A percentile compares a stretch with the other conserved stretches of the same genome.
These are phyloP conservation scores for Apiospora saccharicola DNA, from an alignment of 2,329 filamentous ascomycete genomes.

Conservation along the genomic window DNA sequence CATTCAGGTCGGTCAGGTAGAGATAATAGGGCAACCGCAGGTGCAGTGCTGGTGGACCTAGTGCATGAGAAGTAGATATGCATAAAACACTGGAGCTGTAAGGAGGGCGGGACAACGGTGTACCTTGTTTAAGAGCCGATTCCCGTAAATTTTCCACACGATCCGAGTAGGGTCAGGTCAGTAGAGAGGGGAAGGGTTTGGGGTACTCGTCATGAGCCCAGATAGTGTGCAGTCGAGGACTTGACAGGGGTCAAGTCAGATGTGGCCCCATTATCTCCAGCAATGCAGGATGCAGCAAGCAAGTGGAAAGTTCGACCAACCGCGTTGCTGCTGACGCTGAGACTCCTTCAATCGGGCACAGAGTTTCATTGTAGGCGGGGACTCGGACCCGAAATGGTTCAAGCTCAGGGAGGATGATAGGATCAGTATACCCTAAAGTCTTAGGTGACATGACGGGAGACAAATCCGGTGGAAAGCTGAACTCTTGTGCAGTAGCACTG, in stretches of 20 bases:
- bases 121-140: slow-evolving; percentile 15
- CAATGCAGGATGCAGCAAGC: slow-evolving; percentile 20
- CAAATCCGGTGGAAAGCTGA: slow-evolving; percentile 10
- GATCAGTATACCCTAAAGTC: slow-evolving; percentile 17
- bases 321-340: slow-evolving; percentile 15
- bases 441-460: neutral
- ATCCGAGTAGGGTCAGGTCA: neutral
- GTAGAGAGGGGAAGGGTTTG: neutral
- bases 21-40: neutral
- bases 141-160: slow-evolving; percentile 1
- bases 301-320: slow-evolving; percentile 8
- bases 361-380: neutral
- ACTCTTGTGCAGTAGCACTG: slow-evolving; percentile 8
- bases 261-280: slow-evolving; percentile 3
- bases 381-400: slow-evolving; percentile 14
- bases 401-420: slow-evolving; percentile 19
- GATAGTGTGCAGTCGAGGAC: neutral
- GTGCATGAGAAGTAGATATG: slow-evolving; percentile 8
- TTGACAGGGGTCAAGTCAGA: slow-evolving; percentile 17
- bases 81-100: slow-evolving; percentile 19
- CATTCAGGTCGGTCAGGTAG: neutral
- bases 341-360: slow-evolving; percentile 18
- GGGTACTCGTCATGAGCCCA: neutral
- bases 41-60: slow-evolving; percentile 2
- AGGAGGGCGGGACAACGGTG: slow-evolving; percentile 5